Base-by-base conservation (phyloP, 805 yeast species). In the Huiozyma sinensis region DNA sequence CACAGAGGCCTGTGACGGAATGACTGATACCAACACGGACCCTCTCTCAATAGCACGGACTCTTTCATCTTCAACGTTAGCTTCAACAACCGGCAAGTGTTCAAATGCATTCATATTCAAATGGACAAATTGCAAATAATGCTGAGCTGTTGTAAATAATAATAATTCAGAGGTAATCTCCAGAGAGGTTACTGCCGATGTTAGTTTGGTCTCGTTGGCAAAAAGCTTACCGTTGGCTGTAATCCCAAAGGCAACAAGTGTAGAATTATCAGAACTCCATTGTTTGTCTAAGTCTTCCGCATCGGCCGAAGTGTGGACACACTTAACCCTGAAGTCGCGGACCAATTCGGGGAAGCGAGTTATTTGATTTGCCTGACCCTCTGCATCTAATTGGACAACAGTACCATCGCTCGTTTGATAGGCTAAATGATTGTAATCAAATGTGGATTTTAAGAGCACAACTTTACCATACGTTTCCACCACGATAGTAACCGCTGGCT, bases 1-100 rank as follows among this genome's bases (percentile, higher is more conserved):
- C 13, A 94, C 88, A 0, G 89, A 74, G 45, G 88, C 79, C 44
- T 77, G 82, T 0, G 90, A 77, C 1, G 97, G 96, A 55, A 88
- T 81, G 1, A 77, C 77, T 35, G 88, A 70, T 0, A 90, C 86
- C 40, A 92, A 64, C n/a, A 83, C 54, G 0, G 97, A 87, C 1
- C 98, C 97, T 51, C 96, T 73, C 64, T 92, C 99, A 43, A 92
- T 81, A 46, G 81, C 77, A 54, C 99, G 77, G 11, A 82, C 73
- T 64, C 97, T 77, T 66, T 90, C 98, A 61, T 87, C 96, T 38
- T 57, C 62, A 10, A 60, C 61, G 11, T 58, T 55, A 9, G 62
- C 67, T 10, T 65, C 67, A 3, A 69, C 65, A 4, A 62, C 59
- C 6, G 65, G 61, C 17, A 69, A 48, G 38, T 72, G 72, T 37